Evolutionary conservation across 1,139 yeast genomes (phyloP), one percentile per base, ranked within the genome.

Genomic region (Kodamaea suecica): DNA sequence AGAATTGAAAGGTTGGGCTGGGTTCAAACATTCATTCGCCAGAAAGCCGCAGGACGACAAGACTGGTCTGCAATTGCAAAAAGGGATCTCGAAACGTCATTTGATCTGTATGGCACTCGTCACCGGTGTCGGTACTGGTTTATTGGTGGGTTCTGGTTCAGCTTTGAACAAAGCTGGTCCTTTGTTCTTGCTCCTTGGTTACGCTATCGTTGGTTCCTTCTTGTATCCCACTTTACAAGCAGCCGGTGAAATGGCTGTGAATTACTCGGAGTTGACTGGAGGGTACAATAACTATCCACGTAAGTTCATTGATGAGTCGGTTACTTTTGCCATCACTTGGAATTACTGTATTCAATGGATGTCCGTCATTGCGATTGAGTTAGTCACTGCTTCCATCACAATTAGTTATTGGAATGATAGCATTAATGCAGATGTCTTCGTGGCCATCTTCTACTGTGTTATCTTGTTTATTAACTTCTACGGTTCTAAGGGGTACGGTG

Each of bases 311-410:
- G 70, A 65, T 36, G 67, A 61, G 34, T 53, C 63, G 11, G 43
- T 63, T 36, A 66, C 66, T 5, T 65, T 63, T 48, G 69, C 70
- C 13, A 58, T 64, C 39, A 60, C 66, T 20, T 63, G 70, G 70
- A 65, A 65, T 47, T 65, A 65, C 45, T 62, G 68, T 53, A 60
- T 65, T 34, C 70, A 63, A 45, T 65, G 71, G 71, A 46, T 63
- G 23, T 59, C 67, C 9, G 68, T 65, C 31, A 61, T 65, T 39
- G 63, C 69, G 21, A 59, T 65, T 41, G 71, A 65, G 41, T 58
- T 65, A 47, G 71, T 65, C 33, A 63, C 70, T 9, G 66, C 68
- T 4, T 50, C 61, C 35, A 58, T 62, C 52, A 62, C 67, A 31
- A 60, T 61, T 34, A 49, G 57, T 39, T 63, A 53, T 48, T 63